Evolutionary conservation across 192 early-diverging fungal genomes (phyloP), one percentile per base, ranked within the genome.

Genomic region (Endogone sp.): DNA sequence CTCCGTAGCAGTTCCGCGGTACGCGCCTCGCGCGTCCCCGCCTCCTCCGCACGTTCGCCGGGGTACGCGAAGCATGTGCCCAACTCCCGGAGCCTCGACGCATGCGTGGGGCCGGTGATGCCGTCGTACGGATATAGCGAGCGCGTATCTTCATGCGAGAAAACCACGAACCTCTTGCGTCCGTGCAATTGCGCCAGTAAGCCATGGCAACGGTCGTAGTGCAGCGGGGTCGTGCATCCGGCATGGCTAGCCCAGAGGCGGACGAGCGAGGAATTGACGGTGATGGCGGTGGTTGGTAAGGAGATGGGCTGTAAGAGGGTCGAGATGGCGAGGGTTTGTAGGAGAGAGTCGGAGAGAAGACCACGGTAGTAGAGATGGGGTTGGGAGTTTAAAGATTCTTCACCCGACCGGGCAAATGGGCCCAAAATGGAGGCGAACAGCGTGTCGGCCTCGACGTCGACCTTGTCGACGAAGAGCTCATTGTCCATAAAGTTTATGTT

Each of bases 151-250:
- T 78, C 77, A 29, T 76, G 68, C 27, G 78, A 74, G 56, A 83
- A 77, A 21, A 81, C 66, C 3, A 83, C 71, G 56, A 85, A 85
- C 21, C 79, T 64, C 49, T 85, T 85, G 0, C 68, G 64, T 10
- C 84, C 84, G 9, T 69, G 70, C 4, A 85, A 59, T 28, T 85
- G 84, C 13, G 82, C 65, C 30, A 85, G 57, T 30, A 82, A 65
- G 3, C 84, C 84, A 60, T 85, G 84, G 62, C 84, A 85, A 6
- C 75, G 56, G 60, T 85, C 84, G 61, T 85, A 85, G 54, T 85
- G 84, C 16, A 85, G 58, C 6, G 84, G 84, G 1, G 84, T 85
- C 4, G 80, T 74, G 20, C 79, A 74, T 0, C 79, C 83, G 0
- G 79, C 64, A 2, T 74, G 70, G 0, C 74, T 76, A 11, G 80